Conservation (phyloP, 2,329 filamentous ascomycete genomes). For the Aspergillus bombycis region DNA sequence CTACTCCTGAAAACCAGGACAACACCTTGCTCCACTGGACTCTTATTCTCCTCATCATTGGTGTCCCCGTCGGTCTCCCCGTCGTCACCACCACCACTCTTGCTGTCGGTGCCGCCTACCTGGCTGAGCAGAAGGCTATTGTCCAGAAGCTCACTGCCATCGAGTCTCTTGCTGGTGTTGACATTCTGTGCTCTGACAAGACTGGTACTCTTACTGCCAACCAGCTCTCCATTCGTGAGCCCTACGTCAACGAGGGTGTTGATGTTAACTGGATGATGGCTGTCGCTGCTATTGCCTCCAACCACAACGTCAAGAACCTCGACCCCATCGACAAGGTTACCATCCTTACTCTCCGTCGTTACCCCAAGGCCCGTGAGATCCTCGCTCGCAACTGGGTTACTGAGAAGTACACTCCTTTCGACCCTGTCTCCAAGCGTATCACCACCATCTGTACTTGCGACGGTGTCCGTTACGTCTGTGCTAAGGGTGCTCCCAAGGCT, state of each 20-base stretch:
- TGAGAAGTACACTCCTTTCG: slow-evolving; percentile 72
- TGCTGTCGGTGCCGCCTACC: slow-evolving; percentile 75
- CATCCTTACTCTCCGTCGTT: slow-evolving; percentile 73
- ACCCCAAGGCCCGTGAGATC: slow-evolving; percentile 77
- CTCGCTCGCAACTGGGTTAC: slow-evolving; percentile 75
- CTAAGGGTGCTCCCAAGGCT: slow-evolving; percentile 78
- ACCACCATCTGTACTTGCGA: slow-evolving; percentile 70
- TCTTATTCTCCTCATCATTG: slow-evolving; percentile 73
- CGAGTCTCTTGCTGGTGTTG: slow-evolving; percentile 73
- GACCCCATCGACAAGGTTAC: slow-evolving; percentile 81
- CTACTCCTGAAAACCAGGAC: slow-evolving; percentile 54
- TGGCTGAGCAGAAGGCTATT: slow-evolving; percentile 77
- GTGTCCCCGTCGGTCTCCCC: slow-evolving; percentile 78
- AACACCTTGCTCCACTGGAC: slow-evolving; percentile 70
- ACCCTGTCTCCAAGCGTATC: slow-evolving; percentile 79
- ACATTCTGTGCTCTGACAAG: slow-evolving; percentile 81
- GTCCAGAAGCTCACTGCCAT: slow-evolving; percentile 80
- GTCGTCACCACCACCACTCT: slow-evolving; percentile 78
- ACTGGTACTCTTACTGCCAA: slow-evolving; percentile 67
- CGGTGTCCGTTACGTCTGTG: slow-evolving; percentile 71
- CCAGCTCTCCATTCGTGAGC: slow-evolving; percentile 75
- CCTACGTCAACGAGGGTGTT: slow-evolving; percentile 74
- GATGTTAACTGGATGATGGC: slow-evolving; percentile 87
- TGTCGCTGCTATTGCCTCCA: slow-evolving; percentile 74
- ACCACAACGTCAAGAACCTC: slow-evolving; percentile 77